Base-by-base conservation (phyloP, 352 stramenopile genomes). In the Phytophthora idaei region DNA sequence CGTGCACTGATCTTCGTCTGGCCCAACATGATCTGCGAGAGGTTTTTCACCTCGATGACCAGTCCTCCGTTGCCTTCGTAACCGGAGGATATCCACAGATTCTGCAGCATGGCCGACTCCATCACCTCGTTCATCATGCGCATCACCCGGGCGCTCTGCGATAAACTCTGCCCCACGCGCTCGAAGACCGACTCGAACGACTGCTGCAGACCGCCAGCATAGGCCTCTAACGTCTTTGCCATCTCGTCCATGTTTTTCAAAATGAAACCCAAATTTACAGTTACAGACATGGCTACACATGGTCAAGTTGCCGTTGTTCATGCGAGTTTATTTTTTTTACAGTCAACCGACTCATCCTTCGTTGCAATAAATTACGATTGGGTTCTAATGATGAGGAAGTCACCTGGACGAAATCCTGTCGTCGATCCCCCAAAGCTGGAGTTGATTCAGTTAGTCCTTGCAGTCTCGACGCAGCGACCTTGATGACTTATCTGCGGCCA, bases 81-180 rank as follows among this genome's bases (percentile, higher is more conserved):
- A 15, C 4, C 31, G 34, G 53, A 75, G 32, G 57, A 61, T 6
- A 84, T 64, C 14, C 57, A 59, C 41, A 93, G 60, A 60, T 81
- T 90, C 74, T 93, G 85, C 55, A 93, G 49, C 77, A 93, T 69
- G 53, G 83, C 81, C 3, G 79, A 69, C 72, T 93, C 85, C 85
- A 93, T 92, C 67, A 92, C 84, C 15, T 79, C 73, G 67, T 93
- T 93, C 85, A 93, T 93, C 80, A 93, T 90, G 45, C 77, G 78
- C 85, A 93, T 92, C 64, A 90, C 74, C 56, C 89, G 72, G 45
- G 73, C 77, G 29, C 83, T 93, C 59, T 91, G 83, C 36, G 69
- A 71, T 28, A 93, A 73, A 34, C 83, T 92, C 59, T 90, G 61
- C 10, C 77, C 83, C 46, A 93, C 78, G 42, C 83, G 82, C 54